Evolutionary conservation across 164 flowering plant genomes (phyloP).

Genomic region (Liriodendron chinense): DNA sequence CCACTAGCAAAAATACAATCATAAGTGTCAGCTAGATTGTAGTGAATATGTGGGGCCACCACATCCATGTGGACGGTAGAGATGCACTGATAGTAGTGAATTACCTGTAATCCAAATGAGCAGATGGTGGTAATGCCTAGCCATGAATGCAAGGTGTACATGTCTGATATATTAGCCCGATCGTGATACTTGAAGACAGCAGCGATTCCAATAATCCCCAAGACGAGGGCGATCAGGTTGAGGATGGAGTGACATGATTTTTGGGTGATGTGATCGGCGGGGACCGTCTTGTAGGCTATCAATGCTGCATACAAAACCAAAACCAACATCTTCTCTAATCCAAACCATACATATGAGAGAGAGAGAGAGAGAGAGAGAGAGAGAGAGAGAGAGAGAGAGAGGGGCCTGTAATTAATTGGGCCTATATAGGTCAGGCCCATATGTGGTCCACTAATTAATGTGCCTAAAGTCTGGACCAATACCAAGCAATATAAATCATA

Average conservation of each 20-base stretch:
- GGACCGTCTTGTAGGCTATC: conserved; percentile 68
- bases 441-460: no score
- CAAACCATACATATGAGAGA: neutral
- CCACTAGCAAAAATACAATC: conserved; percentile 14
- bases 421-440: no score
- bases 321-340: neutral
- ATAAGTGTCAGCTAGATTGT: neutral
- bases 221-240: conserved; percentile 38
- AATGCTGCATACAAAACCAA: conserved; percentile 32
- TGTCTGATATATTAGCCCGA: conserved; percentile 20
- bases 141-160: conserved; percentile 82
- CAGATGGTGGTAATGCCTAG: conserved; percentile 65
- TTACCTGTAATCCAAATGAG: conserved; percentile 66
- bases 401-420: no score
- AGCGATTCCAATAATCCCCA: conserved; percentile 61
- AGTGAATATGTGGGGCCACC: neutral
- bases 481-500: neutral
- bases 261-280: conserved; percentile 23
- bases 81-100: neutral
- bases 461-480: no score
- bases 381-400: no score
- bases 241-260: conserved; percentile 49
- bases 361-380: no score
- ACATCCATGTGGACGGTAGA: neutral
- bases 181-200: conserved; percentile 71